These are phyloP conservation scores for Karstenula rhodostoma DNA, from an alignment of 2,329 filamentous ascomycete genomes.

Conservation along the genomic window DNA sequence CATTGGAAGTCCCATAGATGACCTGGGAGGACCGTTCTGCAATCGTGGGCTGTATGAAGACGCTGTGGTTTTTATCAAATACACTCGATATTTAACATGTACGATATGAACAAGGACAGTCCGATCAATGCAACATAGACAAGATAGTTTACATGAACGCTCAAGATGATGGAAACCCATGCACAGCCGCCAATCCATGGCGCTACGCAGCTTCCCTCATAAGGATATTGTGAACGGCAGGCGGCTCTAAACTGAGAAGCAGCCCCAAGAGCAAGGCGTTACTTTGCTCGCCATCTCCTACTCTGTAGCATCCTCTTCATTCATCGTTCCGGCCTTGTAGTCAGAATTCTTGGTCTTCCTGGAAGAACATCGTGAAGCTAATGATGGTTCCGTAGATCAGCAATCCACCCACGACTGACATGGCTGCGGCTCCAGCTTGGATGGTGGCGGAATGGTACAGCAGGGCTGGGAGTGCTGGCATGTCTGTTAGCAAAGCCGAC, in stretches of 20 bases:
- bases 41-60: background rate
- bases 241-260: background rate
- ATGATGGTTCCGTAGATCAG: conserved; percentile 99
- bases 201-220: conserved; percentile 2
- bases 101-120: background rate
- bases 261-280: background rate
- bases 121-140: conserved; percentile 19
- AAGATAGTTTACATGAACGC: conserved; percentile 39
- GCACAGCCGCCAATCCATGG: conserved; percentile 9
- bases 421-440: conserved; percentile 83
- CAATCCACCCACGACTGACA: conserved; percentile 91
- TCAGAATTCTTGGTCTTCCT: conserved; percentile 95
- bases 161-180: conserved; percentile 26
- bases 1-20: conserved; percentile 16
- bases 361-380: conserved; percentile 97
- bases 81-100: background rate
- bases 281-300: background rate
- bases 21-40: background rate
- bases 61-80: background rate
- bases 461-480: conserved; percentile 81
- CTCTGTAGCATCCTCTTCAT: conserved; percentile 10
- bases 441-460: conserved; percentile 90
- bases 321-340: conserved; percentile 38
- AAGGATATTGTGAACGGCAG: background rate
- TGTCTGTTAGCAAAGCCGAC: conserved; percentile 22